phyloP scores from a whole-genome alignment of 2,329 filamentous ascomycete genomes.

The Rhynchosporium secalis region DNA sequence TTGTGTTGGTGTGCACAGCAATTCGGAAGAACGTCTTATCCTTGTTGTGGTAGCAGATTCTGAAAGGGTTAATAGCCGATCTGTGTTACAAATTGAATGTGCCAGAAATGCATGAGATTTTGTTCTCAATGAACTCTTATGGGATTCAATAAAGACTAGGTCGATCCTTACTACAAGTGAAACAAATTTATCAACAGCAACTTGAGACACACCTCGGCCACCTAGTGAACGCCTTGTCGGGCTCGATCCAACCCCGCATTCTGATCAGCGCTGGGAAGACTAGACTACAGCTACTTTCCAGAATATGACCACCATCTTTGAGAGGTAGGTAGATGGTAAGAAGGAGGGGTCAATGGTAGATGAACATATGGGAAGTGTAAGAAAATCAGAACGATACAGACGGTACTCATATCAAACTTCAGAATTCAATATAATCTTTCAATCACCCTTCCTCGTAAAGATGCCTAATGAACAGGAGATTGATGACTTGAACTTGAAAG shows the following conservation, averaged over 20 bases:
- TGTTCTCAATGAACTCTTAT: too few species aligned
- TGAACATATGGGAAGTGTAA: not conserved
- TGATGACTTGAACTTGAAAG: not conserved
- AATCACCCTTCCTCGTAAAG: not conserved
- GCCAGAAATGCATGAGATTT: not conserved
- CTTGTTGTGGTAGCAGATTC: not conserved
- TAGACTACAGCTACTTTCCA: not conserved
- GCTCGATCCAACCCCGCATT: slow-evolving; percentile 6
- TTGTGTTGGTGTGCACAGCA: not conserved
- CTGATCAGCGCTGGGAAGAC: not conserved
- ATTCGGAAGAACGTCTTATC: not conserved
- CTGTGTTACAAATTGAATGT: not conserved
- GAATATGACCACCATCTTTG: not conserved
- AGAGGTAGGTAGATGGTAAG: not conserved
- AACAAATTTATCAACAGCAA: too few species aligned
- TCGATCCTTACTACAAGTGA: too few species aligned
- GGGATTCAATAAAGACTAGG: too few species aligned
- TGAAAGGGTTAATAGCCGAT: slow-evolving; percentile 2
- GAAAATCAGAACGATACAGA: too few species aligned
- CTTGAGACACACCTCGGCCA: not conserved
- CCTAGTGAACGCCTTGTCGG: not conserved
- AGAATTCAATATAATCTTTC: not conserved
- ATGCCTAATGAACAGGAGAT: slow-evolving; percentile 1
- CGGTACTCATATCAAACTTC: too few species aligned
- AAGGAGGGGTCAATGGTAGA: not conserved